These are phyloP conservation scores for Microdochium paspali DNA, from an alignment of 2,329 filamentous ascomycete genomes.

Conservation along the genomic window DNA sequence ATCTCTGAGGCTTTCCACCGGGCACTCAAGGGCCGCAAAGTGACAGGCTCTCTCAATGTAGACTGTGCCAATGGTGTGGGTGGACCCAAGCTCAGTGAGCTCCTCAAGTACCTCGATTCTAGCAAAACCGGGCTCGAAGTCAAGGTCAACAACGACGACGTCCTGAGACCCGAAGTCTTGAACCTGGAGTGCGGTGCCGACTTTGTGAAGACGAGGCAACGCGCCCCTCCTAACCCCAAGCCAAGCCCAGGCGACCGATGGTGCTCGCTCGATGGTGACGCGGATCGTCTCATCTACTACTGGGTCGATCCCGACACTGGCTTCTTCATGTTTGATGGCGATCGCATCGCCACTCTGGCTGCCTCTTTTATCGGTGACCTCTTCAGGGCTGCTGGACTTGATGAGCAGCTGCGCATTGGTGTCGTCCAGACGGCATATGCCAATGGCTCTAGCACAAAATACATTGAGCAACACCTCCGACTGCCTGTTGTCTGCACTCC, in stretches of 20 bases:
- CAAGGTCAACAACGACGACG: slow-evolving; percentile 86
- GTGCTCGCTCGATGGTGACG: slow-evolving; percentile 90
- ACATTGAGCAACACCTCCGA: slow-evolving; percentile 78
- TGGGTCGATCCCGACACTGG: slow-evolving; percentile 73
- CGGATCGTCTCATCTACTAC: slow-evolving; percentile 93
- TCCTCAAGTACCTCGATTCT: slow-evolving; percentile 72
- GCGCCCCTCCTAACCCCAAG: slow-evolving; percentile 75
- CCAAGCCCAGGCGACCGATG: slow-evolving; percentile 67
- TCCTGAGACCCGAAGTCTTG: slow-evolving; percentile 78
- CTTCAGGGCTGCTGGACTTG: slow-evolving; percentile 67
- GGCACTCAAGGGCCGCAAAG: slow-evolving; percentile 68
- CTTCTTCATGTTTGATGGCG: slow-evolving; percentile 91
- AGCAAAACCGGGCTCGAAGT: slow-evolving; percentile 66
- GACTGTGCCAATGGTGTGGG: slow-evolving; percentile 97
- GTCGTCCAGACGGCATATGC: slow-evolving; percentile 97
- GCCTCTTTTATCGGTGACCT: slow-evolving; percentile 91
- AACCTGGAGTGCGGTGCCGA: slow-evolving; percentile 95
- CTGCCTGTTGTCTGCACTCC: slow-evolving; percentile 88
- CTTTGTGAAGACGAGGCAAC: slow-evolving; percentile 94
- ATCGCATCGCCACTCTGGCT: slow-evolving; percentile 90
- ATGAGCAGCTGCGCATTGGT: slow-evolving; percentile 76
- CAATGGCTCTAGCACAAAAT: slow-evolving; percentile 89
- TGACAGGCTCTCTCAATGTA: slow-evolving; percentile 67
- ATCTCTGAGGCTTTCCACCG: slow-evolving; percentile 74
- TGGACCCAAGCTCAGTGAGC: slow-evolving; percentile 77